Base-by-base conservation (phyloP, 352 stramenopile genomes). In the Globisporangium parvum region DNA sequence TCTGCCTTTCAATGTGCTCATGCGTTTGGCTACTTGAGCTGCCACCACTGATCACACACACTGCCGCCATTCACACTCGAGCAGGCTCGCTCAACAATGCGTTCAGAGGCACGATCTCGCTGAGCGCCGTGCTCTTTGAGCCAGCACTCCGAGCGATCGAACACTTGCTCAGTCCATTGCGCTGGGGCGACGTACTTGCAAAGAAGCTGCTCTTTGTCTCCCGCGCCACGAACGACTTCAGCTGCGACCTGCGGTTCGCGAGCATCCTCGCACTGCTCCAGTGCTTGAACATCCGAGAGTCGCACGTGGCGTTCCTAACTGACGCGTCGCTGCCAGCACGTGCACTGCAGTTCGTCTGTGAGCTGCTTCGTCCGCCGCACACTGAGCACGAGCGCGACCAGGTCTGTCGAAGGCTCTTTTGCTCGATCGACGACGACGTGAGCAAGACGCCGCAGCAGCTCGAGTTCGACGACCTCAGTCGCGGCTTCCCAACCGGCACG, bases 391-490 rank as follows among this genome's bases (percentile, higher is more conserved):
- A 65, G n/a, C 71, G 71, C 39, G 76, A 81, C 37, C 63, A 57
- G 20, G 44, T 48, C 2, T 89, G 79, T 47, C 59, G 56, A 21
- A 86, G 76, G 37, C 51, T 89, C 2, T 63, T 84, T n/a, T 89
- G 79, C 47, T 89, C 76, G 10, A 46, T 86, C 14, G 65, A 77
- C 41, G 62, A 73, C 12, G 79, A 86, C 51, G 41, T 70, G 15
- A 57, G 51, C 12, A 89, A 89, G 49, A 79, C 71, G 1, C 49
- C 65, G 6, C 77, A 85, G 49, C 72, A 85, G 44, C 73, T 73
- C 31, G 75, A 82, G 33, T 72, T 82, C 18, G 77, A 85, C 23
- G 73, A 88, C 37, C 66, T 84, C 31, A 76, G 68, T 44, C 62
- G 55, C 9, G 75, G 66, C 45, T 42, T 79, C 11, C 62, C 72